Evolutionary conservation across 495 filamentous ascomycete genomes (phyloP), one percentile per base, ranked within the genome.

Genomic region (Daldinia loculata): DNA sequence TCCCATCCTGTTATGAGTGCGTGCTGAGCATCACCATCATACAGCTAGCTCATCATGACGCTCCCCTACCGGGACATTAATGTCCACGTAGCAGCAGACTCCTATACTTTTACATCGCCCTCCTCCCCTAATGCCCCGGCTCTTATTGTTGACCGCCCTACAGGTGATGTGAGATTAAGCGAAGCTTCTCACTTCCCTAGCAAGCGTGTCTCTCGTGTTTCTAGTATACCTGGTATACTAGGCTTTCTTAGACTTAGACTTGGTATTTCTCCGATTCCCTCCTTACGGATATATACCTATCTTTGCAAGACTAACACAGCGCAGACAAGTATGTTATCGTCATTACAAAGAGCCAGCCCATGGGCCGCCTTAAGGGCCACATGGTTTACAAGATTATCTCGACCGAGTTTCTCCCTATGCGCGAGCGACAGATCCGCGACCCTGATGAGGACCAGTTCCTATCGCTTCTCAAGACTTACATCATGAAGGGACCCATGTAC

Each of bases 31-130:
- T 68, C 50, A 58, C 48, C 61, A 11, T 59, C 56, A 27, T 26
- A 52, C 39, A 57, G 45, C 50, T 63, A 61, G 66, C 57, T 61
- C 77, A 77, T 65, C 72, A 84, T 84, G 82, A 81, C 89, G 45
- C 86, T 94, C 68, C 95, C 95, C 7, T 99, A 94, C 79, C 87
- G 95, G 74, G 95, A 98, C 85, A 94, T 98, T 84, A 98, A 97
- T 79, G 87, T 98, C 80, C 93, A 97, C 76, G 89, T 92, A 48
- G 95, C 95, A 2, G 81, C 91, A 61, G 93, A 94, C 63, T 90
- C 95, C 76, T 99, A 99, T 85, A 93, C 93, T 72, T 99, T 99
- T 81, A 92, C 92, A 22, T 99, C 95, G 2, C 96, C 95, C 9
- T 98, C 96, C 4, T 93, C 93, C 12, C 95, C 94, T 66, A 88